These are phyloP conservation scores for Pseudogymnoascus sp. DNA, from an alignment of 2,329 filamentous ascomycete genomes.

Conservation along the genomic window DNA sequence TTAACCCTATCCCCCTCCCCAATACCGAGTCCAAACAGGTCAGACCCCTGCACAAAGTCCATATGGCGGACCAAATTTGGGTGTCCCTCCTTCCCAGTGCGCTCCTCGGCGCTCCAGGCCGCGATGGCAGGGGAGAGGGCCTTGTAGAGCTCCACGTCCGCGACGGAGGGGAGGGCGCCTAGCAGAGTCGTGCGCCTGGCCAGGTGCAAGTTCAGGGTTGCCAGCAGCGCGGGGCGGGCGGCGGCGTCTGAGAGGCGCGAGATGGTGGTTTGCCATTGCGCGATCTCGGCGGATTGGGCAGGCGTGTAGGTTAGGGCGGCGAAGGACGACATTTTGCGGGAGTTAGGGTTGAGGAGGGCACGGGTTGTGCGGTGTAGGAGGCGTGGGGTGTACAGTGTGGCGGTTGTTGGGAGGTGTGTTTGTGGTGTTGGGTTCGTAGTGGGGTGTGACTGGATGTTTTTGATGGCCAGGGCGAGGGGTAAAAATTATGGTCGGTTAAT, in stretches of 20 bases:
- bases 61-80: constrained; percentile 86
- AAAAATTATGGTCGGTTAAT: constrained; percentile 5
- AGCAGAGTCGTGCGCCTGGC: constrained; percentile 82
- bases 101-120: constrained; percentile 75
- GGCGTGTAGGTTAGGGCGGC: constrained; percentile 62
- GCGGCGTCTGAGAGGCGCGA: constrained; percentile 59
- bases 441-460: constrained; percentile 4
- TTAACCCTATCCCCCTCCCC: constrained; percentile 65
- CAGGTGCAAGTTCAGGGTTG: constrained; percentile 77
- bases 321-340: constrained; percentile 58
- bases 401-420: constrained; percentile 12
- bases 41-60: constrained; percentile 90
- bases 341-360: constrained; percentile 33
- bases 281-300: constrained; percentile 77
- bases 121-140: constrained; percentile 68
- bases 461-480: constrained; percentile 3
- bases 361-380: constrained; percentile 21
- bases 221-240: constrained; percentile 56
- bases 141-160: constrained; percentile 77
- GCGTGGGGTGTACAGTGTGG: constrained; percentile 26
- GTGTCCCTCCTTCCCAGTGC: constrained; percentile 80
- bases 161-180: constrained; percentile 80
- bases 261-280: constrained; percentile 78
- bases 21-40: constrained; percentile 63
- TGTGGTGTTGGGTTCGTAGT: not conserved